Conservation (phyloP, 306 rosid genomes). For the Vigna unguiculata region DNA sequence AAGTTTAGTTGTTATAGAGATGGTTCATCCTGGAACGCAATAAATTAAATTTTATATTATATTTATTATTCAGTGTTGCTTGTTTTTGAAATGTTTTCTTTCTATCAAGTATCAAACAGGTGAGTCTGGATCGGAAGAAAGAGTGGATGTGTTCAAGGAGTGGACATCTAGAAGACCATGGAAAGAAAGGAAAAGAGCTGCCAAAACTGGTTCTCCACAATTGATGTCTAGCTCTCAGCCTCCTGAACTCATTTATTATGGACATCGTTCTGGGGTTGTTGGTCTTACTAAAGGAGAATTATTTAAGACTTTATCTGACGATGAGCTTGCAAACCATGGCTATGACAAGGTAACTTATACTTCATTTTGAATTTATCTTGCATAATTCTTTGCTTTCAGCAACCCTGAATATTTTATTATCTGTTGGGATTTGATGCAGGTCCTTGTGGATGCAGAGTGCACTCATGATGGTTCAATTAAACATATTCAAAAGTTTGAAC, state of each 20-base stretch:
- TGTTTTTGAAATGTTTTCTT: conserved; percentile 56
- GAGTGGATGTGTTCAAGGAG: conserved; percentile 66
- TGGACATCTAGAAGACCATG: conserved; percentile 89
- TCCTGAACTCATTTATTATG: conserved; percentile 88
- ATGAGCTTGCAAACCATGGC: conserved; percentile 59
- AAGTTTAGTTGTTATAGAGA: conserved; percentile 30
- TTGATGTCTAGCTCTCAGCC: conserved; percentile 54
- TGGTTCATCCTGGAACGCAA: conserved; percentile 19
- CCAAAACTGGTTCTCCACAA: conserved; percentile 45
- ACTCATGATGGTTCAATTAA: conserved; percentile 97
- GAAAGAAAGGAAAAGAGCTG: conserved; percentile 81
- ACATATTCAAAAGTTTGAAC: conserved; percentile 89
- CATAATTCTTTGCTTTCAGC: conserved; percentile 20
- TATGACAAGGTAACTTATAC: conserved; percentile 74
- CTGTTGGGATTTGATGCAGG: conserved; percentile 58
- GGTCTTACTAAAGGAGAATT: conserved; percentile 71
- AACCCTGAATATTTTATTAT: conserved; percentile 31
- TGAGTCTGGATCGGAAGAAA: conserved; percentile 56
- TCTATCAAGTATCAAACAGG: conserved; percentile 71
- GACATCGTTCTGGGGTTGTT: conserved; percentile 74
- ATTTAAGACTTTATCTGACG: conserved; percentile 52
- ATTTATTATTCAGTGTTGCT: conserved; percentile 14
- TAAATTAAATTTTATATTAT: conserved; percentile 12
- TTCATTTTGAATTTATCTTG: conserved; percentile 30
- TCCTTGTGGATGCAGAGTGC: conserved; percentile 97